Conservation (phyloP, 139 green algal genomes). For the Coccomyxa sp. region DNA sequence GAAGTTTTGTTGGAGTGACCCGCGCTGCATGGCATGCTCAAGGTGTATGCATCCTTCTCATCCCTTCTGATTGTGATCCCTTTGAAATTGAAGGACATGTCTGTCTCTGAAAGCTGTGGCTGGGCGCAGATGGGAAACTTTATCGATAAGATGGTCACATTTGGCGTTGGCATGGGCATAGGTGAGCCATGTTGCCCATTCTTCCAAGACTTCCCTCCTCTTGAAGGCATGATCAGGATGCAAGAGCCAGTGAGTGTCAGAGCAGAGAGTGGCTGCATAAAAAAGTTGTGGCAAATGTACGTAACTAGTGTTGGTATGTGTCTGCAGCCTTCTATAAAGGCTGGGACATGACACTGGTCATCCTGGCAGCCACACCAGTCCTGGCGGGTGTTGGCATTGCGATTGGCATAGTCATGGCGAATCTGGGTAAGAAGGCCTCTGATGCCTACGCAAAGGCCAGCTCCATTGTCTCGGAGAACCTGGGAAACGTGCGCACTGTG, state of each 20-base stretch:
- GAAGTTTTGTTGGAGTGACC: no score
- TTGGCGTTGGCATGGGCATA: slow-evolving; percentile 34
- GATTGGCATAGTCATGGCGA: slow-evolving; percentile 37
- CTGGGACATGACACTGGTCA: slow-evolving; percentile 81
- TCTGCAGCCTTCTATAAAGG: slow-evolving; percentile 47
- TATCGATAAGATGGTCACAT: slow-evolving; percentile 51
- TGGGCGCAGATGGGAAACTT: slow-evolving; percentile 30
- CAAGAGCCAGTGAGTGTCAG: no score
- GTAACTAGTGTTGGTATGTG: not conserved
- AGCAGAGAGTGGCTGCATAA: no score
- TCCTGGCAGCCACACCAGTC: slow-evolving; percentile 61
- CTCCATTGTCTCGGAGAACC: slow-evolving; percentile 47
- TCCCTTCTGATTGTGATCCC: not conserved
- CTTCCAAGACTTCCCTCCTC: no score
- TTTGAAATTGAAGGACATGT: not conserved
- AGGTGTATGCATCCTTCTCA: not conserved
- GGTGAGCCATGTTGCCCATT: slow-evolving; percentile 6
- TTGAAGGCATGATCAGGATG: no score
- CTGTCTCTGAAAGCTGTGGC: not conserved
- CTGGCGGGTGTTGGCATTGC: slow-evolving; percentile 44
- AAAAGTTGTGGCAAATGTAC: not conserved
- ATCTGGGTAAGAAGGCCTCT: not conserved
- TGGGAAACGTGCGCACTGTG: slow-evolving; percentile 72
- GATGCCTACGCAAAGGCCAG: slow-evolving; percentile 40
- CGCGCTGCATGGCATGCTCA: not conserved